These are phyloP conservation scores for Diaporthe citri DNA, from an alignment of 2,329 filamentous ascomycete species.

Conservation along the genomic window DNA sequence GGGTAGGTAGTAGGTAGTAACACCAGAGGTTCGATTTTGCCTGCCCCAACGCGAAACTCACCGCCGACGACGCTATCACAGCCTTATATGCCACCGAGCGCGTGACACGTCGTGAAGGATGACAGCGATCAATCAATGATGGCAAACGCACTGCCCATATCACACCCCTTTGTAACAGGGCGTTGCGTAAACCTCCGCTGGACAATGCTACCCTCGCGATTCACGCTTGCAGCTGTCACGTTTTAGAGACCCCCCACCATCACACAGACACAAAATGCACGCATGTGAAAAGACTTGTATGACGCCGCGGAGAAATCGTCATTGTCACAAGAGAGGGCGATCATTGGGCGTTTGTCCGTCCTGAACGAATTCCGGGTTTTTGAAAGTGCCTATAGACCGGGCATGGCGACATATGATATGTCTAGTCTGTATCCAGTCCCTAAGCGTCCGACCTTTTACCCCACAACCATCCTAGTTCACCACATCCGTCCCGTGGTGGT, in stretches of 20 bases:
- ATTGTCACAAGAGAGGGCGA: conserved; percentile 7
- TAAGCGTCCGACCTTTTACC: conserved; percentile 9
- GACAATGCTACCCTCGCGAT: background rate
- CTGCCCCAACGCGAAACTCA: conserved; percentile 5
- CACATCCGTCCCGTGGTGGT: background rate
- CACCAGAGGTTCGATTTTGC: background rate
- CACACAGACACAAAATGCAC: background rate
- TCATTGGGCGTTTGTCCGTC: conserved; percentile 2
- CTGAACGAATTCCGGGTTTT: conserved; percentile 7
- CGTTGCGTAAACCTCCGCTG: background rate
- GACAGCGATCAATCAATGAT: background rate
- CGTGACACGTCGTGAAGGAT: background rate
- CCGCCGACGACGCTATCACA: background rate
- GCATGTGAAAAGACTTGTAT: background rate
- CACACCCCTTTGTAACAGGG: background rate
- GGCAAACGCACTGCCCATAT: background rate
- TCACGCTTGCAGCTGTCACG: conserved; percentile 8
- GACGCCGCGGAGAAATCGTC: background rate
- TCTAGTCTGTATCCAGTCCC: background rate
- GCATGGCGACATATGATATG: conserved; percentile 22
- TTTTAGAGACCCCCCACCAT: background rate
- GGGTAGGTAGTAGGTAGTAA: background rate
- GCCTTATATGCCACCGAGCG: background rate
- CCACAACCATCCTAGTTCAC: background rate
- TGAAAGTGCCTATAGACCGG: conserved; percentile 21